Evolutionary conservation across 2,329 filamentous ascomycete genomes (phyloP), one percentile per base, ranked within the genome.

Genomic region (Aureobasidium sp.): DNA sequence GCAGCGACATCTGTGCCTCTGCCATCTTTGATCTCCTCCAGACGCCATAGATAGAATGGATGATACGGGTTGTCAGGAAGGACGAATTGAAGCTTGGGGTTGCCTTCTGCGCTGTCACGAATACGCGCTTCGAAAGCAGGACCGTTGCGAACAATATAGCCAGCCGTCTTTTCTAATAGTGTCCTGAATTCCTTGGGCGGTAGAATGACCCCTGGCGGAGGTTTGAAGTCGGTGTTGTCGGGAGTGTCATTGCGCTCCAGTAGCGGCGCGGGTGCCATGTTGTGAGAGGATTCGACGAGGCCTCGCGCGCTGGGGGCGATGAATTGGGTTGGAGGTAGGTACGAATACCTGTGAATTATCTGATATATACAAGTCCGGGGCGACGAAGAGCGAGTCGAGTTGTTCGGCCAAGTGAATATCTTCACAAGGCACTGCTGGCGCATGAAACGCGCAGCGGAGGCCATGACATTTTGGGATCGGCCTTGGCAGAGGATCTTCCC

Each of bases 31-130:
- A 97, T 88, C 77, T 97, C 93, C 64, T 84, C 84, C 34, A 97
- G 82, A 67, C 93, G 87, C 94, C 94, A 99, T 77, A 86, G 78
- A 73, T 97, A 99, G 77, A 89, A 99, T 9, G 87, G 80, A 66
- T 91, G 84, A 77, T 97, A 99, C 2, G 91, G 83, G 76, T 99
- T 93, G 68, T 84, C 82, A 17, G 83, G 79, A 70, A 84, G 87
- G 34, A 99, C 78, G 74, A 97, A 99, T 69, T 88, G 90, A 74
- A 97, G 94, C 72, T 95, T 96, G n/a, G 90, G 84, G 70, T 95
- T 94, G 67, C 82, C 82, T 69, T 84, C 84, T 73, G 96, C 88
- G 76, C 94, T 95, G 67, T 92, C 86, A 70, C 90, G 87, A 67
- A 99, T 88, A 68, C 88, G 86, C 69, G 92, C 88, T 77, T 95